These are phyloP conservation scores for Allomyces arbusculus DNA, from an alignment of 192 early-diverging fungal species.

Conservation along the genomic window DNA sequence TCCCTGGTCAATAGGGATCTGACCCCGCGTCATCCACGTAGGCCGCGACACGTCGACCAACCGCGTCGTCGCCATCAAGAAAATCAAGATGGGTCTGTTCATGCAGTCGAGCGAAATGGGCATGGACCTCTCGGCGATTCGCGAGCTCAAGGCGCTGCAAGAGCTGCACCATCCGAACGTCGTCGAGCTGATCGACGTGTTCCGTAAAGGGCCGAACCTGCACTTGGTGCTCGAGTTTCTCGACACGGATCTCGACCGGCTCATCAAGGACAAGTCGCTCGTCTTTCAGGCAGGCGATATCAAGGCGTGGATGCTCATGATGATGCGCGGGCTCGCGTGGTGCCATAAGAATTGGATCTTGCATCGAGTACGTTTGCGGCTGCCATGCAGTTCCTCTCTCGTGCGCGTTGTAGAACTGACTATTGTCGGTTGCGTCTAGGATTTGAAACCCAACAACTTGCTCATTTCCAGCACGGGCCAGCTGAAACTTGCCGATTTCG, in stretches of 20 bases:
- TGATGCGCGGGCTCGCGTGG: conserved; percentile 72
- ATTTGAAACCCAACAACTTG: conserved; percentile 79
- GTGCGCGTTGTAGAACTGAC: neutral
- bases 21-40: conserved; percentile 1
- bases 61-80: conserved; percentile 81
- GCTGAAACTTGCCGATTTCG: conserved; percentile 96
- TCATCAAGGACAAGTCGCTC: conserved; percentile 82
- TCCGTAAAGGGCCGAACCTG: conserved; percentile 71
- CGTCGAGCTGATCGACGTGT: conserved; percentile 85
- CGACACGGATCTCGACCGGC: conserved; percentile 82
- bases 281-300: conserved; percentile 80
- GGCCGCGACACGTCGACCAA: conserved; percentile 34
- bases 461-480: conserved; percentile 62
- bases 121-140: conserved; percentile 82
- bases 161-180: conserved; percentile 86
- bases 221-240: conserved; percentile 88
- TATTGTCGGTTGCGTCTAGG: conserved; percentile 13
- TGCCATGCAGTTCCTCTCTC: neutral
- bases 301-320: conserved; percentile 97
- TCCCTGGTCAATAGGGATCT: neutral
- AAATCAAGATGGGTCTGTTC: conserved; percentile 82
- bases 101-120: conserved; percentile 44
- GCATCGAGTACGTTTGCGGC: conserved; percentile 40
- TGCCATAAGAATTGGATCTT: conserved; percentile 78
- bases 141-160: conserved; percentile 81